Conservation (phyloP, 495 filamentous ascomycete species). For the Podospora comata region DNA sequence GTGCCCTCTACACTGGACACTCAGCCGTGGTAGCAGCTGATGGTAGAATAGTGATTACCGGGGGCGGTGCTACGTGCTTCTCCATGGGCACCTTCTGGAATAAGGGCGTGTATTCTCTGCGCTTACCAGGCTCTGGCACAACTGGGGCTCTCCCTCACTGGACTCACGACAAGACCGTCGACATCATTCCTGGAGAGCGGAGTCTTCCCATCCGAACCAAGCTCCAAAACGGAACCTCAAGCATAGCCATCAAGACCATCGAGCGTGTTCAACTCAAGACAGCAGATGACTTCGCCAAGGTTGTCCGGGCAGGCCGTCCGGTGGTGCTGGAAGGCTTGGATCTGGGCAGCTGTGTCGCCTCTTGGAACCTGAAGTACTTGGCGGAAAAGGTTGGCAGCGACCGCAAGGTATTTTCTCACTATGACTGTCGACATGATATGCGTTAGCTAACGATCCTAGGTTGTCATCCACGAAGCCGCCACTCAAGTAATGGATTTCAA, state of each 20-base stretch:
- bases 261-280: constrained; percentile 50
- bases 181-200: constrained; percentile 24
- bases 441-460: constrained; percentile 38
- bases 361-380: constrained; percentile 71
- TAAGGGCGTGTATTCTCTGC: constrained; percentile 27
- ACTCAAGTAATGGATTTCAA: constrained; percentile 73
- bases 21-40: constrained; percentile 38
- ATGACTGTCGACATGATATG: neutral
- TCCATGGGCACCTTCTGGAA: constrained; percentile 58
- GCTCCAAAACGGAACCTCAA: neutral
- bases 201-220: neutral
- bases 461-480: constrained; percentile 66
- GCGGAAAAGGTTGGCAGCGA: constrained; percentile 60
- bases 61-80: constrained; percentile 86
- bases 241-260: constrained; percentile 35
- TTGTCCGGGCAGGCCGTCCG: constrained; percentile 59
- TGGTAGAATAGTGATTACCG: constrained; percentile 57
- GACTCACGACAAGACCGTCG: constrained; percentile 28
- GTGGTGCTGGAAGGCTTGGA: constrained; percentile 62
- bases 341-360: constrained; percentile 62
- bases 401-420: constrained; percentile 51
- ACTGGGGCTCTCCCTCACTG: constrained; percentile 3
- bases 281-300: constrained; percentile 47
- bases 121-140: neutral
- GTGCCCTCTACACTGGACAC: constrained; percentile 67